A percentile compares a stretch with the other conserved stretches of the same genome.
phyloP scores from a whole-genome alignment of 2,329 filamentous ascomycete species.

The Scolecobasidium constrictum region DNA sequence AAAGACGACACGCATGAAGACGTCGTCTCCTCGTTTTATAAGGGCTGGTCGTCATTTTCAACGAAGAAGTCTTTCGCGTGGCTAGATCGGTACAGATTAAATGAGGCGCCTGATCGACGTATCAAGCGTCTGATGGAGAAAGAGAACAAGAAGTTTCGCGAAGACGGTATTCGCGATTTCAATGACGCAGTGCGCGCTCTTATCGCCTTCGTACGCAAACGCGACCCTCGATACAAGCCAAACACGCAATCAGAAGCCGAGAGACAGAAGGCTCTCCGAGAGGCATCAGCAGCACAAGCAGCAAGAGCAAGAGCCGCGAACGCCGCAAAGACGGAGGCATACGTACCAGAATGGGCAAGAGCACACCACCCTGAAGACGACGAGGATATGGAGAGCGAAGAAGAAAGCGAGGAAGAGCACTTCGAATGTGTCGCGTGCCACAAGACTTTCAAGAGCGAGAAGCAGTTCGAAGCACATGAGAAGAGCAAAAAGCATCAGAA shows the following conservation, averaged over 20 bases:
- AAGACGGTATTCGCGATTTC: slow-evolving; percentile 76
- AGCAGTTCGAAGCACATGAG: slow-evolving; percentile 84
- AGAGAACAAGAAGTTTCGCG: slow-evolving; percentile 76
- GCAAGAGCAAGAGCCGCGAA: slow-evolving; percentile 73
- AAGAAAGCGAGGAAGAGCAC: slow-evolving; percentile 37
- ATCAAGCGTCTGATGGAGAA: slow-evolving; percentile 84
- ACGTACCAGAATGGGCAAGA: slow-evolving; percentile 66
- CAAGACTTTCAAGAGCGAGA: slow-evolving; percentile 75
- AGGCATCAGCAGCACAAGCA: slow-evolving; percentile 73
- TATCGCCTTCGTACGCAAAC: slow-evolving; percentile 79
- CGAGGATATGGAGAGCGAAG: slow-evolving; percentile 39
- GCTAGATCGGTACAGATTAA: slow-evolving; percentile 74
- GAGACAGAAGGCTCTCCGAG: slow-evolving; percentile 65
- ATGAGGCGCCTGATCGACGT: slow-evolving; percentile 78
- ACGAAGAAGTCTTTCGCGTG: slow-evolving; percentile 82
- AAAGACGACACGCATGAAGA: slow-evolving; percentile 66
- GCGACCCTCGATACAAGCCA: slow-evolving; percentile 74
- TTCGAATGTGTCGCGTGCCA: slow-evolving; percentile 54
- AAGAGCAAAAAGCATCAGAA: slow-evolving; percentile 95
- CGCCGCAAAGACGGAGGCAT: slow-evolving; percentile 57
- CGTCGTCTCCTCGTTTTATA: slow-evolving; percentile 72
- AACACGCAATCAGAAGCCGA: slow-evolving; percentile 71
- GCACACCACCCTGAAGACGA: slow-evolving; percentile 42
- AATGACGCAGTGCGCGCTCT: slow-evolving; percentile 85
- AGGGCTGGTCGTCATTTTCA: slow-evolving; percentile 66